phyloP scores from a whole-genome alignment of 73 alveolate species.

The Strombidium stylifer region DNA sequence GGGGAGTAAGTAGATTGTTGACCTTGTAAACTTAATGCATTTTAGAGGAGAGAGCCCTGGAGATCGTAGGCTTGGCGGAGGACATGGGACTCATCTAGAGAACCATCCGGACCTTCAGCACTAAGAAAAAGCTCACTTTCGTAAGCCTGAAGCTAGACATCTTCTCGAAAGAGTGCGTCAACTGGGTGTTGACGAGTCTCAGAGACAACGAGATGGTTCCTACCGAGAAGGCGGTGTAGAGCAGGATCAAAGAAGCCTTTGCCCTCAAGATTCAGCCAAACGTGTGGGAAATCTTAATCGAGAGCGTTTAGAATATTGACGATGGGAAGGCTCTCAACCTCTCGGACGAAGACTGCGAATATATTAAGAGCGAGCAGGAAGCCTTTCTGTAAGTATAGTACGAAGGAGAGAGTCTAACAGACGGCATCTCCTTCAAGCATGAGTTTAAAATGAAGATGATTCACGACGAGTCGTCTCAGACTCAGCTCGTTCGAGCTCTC shows the following conservation, averaged over 20 bases:
- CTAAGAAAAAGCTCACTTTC: slow-evolving; percentile 18
- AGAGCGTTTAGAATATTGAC: not conserved
- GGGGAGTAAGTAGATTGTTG: too few relatives aligned
- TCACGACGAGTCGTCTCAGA: not conserved
- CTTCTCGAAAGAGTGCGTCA: slow-evolving; percentile 40
- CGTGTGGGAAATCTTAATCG: not conserved
- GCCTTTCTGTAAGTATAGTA: not conserved
- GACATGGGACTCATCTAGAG: not conserved
- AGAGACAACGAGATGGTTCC: slow-evolving; percentile 65
- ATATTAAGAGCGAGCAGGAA: not conserved
- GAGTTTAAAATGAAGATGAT: slow-evolving; percentile 31
- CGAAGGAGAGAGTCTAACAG: not conserved
- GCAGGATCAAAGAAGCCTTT: slow-evolving; percentile 65
- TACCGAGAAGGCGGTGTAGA: slow-evolving; percentile 52
- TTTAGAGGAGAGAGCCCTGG: not conserved
- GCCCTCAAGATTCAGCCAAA: slow-evolving; percentile 22
- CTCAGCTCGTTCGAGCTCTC: too few relatives aligned
- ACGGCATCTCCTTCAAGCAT: not conserved
- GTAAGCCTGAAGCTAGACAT: slow-evolving; percentile 32
- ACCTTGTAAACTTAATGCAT: too few relatives aligned
- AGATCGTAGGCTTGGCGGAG: not conserved
- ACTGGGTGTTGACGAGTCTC: slow-evolving; percentile 40
- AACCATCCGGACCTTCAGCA: slow-evolving; percentile 5
- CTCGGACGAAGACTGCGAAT: too few relatives aligned
- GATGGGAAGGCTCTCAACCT: too few relatives aligned